phyloP scores from a whole-genome alignment of 352 stramenopile genomes.

The Chrysophaeum taylorii region DNA sequence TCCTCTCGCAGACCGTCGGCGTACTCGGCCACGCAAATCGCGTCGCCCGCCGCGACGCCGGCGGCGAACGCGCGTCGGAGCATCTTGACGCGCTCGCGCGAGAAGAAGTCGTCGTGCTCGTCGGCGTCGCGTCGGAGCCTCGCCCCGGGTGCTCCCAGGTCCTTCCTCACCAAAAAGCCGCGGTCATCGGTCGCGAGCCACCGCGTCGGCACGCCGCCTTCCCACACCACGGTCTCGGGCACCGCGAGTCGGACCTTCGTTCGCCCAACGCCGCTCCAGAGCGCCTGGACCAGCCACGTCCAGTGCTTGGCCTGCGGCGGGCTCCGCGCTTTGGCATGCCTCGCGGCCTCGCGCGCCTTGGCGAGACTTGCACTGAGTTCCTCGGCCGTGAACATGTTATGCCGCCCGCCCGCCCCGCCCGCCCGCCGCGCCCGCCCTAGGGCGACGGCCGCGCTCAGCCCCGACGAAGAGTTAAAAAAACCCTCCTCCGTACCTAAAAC shows the following conservation, averaged over 20 bases:
- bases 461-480: no score
- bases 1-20: constrained; percentile 30
- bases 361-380: background rate
- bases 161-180: constrained; percentile 25
- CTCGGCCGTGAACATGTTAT: constrained; percentile 1
- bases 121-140: background rate
- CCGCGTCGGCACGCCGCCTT: constrained; percentile 27
- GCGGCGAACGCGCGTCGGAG: constrained; percentile 16
- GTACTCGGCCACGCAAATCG: constrained; percentile 33
- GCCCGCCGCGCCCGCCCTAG: no score
- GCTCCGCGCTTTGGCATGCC: background rate
- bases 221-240: constrained; percentile 36
- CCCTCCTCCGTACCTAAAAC: no score
- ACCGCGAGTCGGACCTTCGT: constrained; percentile 17
- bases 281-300: background rate
- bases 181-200: constrained; percentile 30
- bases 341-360: background rate
- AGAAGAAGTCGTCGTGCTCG: constrained; percentile 17
- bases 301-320: constrained; percentile 1
- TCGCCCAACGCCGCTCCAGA: background rate
- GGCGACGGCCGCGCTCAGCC: no score
- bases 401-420: no score
- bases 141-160: constrained; percentile 8
- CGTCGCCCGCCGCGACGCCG: background rate
- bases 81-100: constrained; percentile 14